Base-by-base conservation (phyloP, 768 basidiomycete species). In the Mycena haematopus region DNA sequence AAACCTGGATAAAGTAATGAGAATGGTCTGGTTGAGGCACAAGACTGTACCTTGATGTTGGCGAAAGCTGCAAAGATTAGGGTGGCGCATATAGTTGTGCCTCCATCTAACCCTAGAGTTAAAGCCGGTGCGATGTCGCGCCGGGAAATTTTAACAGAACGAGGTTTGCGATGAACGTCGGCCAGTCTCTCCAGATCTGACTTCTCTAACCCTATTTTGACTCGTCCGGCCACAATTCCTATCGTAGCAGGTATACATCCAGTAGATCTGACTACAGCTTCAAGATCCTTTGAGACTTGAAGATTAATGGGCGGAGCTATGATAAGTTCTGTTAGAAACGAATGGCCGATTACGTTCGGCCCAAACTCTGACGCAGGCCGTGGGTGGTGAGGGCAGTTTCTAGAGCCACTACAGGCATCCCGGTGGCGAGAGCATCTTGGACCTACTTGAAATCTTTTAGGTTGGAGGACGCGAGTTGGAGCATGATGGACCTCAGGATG, bases 161-260 rank as follows among this genome's bases (percentile, higher is more conserved):
- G 67, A 3, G 82, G 77, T 46, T 80, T 80, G 27, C 73, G 66
- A 31, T 66, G 72, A 42, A 78, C 78, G 58, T 84, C 84, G 1
- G 92, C 89, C 50, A 98, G 78, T 52, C 83, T 77, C 65, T 86
- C 86, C 19, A 98, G 77, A 69, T 98, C 86, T 4, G 75, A 54
- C 6, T 79, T 71, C 35, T 84, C 76, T 53, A 99, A 75, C 4
- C 97, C 97, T 64, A 99, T 87, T 76, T 95, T 94, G 70, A 97
- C 82, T 21, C 89, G 84, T 13, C 96, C 96, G 19, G 79, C 80
- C 29, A 99, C 78, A 47, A 99, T 74, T 15, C 89, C 95, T 64
- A 99, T 91, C 1, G 95, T 98, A 1, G 96, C 96, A 8, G 97
- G 97, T 24, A 90, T 78, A n/a, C 89, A 86, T 4, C 91, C 90